Base-by-base conservation (phyloP, 192 early-diverging fungal species). In the Chytriomyces confervae region DNA sequence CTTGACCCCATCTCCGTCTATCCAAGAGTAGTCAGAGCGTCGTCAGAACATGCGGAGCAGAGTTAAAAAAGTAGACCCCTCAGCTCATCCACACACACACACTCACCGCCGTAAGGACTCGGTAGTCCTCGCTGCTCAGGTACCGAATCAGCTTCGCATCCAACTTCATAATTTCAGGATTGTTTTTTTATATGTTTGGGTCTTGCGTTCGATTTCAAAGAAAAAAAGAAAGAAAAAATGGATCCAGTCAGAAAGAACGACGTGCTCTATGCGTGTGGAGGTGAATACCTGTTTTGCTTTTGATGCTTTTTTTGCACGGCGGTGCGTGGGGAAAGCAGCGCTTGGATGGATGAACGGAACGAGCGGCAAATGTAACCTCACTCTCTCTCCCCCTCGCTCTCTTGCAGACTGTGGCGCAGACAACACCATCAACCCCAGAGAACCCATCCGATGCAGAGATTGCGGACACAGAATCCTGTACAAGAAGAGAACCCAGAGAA, bases 391-490 rank as follows among this genome's bases (percentile, higher is more conserved):
- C 24, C 0, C 24, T 46, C 16, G 0, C 51, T n/a, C n/a, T 9
- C 23, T 1, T 2, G 0, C 72, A 89, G 92, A 93, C 61, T 98
- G 97, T 83, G 94, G 94, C 50, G 85, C 84, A 27, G 91, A 94
- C 83, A 99, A 96, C 86, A 91, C 92, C 69, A 91, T 99, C 76
- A 96, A 96, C 79, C 95, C 95, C 48, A 87, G 91, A 75, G 97
- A 99, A 83, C 94, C 96, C 66, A 96, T 99, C 69, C 94, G 96
- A 72, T 99, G 96, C 89, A 91, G 93, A 66, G 94, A 96, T 72
- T 98, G 96, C 82, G 96, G 97, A 11, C 93, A 96, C 85, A 85
- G 97, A 74, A 95, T 99, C 75, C 92, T 99, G 92, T 95, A 96
- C 86, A 99, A 99, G 88, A 95, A 96, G 88, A 89, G 97, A 68